phyloP scores from a whole-genome alignment of 169 alveolate species.

The Plasmodium yoelii region DNA sequence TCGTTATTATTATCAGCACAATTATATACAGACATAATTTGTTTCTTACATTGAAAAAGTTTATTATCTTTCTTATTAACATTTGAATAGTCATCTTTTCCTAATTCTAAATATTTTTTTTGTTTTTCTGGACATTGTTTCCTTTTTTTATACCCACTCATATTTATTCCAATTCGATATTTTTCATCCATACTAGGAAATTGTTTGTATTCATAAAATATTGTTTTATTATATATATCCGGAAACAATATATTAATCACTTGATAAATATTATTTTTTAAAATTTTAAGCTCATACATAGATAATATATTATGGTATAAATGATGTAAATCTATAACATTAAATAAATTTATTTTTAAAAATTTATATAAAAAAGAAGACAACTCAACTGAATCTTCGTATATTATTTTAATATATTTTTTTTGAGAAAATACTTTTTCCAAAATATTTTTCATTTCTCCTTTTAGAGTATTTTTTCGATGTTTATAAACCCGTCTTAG shows the following conservation, averaged over 20 bases:
- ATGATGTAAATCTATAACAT: conserved; percentile 63
- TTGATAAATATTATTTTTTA: conserved; percentile 32
- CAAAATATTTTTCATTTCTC: conserved; percentile 16
- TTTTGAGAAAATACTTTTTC: conserved; percentile 38
- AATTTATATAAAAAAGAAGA: conserved; percentile 47
- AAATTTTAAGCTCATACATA: conserved; percentile 50
- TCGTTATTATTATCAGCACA: conserved; percentile 22
- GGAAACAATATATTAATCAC: conserved; percentile 45
- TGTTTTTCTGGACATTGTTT: background rate
- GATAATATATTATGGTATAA: conserved; percentile 36
- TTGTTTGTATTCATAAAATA: conserved; percentile 20
- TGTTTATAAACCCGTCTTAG: conserved; percentile 19
- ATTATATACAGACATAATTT: conserved; percentile 40
- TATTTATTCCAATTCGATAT: background rate
- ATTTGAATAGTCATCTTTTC: background rate
- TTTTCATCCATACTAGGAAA: background rate
- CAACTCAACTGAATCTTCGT: conserved; percentile 64
- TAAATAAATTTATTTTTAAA: conserved; percentile 58
- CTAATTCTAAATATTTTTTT: background rate
- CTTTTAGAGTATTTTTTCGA: conserved; percentile 17
- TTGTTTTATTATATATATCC: conserved; percentile 19
- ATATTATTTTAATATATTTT: conserved; percentile 52
- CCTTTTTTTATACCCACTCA: background rate
- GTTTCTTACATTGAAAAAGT: conserved; percentile 12
- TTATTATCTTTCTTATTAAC: background rate